Evolutionary conservation across 257 asterid species (phyloP).

Genomic region (Haberlea rhodopensis): DNA sequence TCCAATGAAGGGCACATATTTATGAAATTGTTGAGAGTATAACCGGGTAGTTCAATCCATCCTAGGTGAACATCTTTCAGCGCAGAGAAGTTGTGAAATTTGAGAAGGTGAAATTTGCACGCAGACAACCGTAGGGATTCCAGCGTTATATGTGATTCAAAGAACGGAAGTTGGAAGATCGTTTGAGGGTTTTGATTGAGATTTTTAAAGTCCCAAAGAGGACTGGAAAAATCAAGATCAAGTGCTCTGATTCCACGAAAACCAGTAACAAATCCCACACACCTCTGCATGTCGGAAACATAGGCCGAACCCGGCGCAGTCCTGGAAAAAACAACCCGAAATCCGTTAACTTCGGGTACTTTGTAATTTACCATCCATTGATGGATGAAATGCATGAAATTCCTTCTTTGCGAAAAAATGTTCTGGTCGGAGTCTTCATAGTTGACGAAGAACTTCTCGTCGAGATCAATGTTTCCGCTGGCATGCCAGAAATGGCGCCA

Average conservation of each 20-base stretch:
- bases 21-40: neutral
- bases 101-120: neutral
- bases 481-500: constrained; percentile 21
- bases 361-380: constrained; percentile 27
- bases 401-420: constrained; percentile 8
- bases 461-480: constrained; percentile 26
- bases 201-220: constrained; percentile 17
- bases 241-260: neutral
- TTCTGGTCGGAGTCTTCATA: neutral
- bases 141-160: neutral
- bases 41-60: constrained; percentile 21
- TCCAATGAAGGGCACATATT: constrained; percentile 23
- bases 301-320: constrained; percentile 7
- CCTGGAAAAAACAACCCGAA: constrained; percentile 18
- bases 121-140: constrained; percentile 27
- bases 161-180: constrained; percentile 1
- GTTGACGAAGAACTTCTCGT: constrained; percentile 21
- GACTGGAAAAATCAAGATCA: constrained; percentile 31
- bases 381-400: constrained; percentile 11
- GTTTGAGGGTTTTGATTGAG: neutral
- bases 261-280: constrained; percentile 11
- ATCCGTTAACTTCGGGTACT: neutral
- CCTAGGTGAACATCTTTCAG: constrained; percentile 26
- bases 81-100: neutral
- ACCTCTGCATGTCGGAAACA: neutral